These are phyloP conservation scores for Euphorbia peplus DNA, from an alignment of 345 rosid species.

Conservation along the genomic window DNA sequence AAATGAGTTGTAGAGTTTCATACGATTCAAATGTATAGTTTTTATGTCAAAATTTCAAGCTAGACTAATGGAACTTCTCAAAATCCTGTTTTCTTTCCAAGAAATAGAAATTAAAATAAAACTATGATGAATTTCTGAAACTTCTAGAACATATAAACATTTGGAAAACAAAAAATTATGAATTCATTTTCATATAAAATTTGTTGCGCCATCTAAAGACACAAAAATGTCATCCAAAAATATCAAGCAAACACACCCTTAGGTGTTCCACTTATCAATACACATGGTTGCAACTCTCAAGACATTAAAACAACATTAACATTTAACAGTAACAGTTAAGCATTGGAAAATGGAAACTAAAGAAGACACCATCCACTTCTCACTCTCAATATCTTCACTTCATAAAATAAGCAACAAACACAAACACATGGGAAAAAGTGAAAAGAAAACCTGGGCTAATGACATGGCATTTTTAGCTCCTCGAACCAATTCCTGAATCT, in stretches of 20 bases:
- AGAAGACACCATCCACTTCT: slow-evolving; percentile 14
- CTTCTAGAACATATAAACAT: background rate
- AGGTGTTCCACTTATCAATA: slow-evolving; percentile 9
- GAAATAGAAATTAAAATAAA: background rate
- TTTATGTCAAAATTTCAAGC: no score
- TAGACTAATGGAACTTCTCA: background rate
- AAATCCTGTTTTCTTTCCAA: background rate
- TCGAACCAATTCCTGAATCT: slow-evolving; percentile 76
- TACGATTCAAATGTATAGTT: background rate
- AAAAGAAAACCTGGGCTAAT: slow-evolving; percentile 76
- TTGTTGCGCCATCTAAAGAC: background rate
- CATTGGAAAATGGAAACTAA: slow-evolving; percentile 25
- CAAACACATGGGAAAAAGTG: slow-evolving; percentile 13
- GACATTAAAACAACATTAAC: background rate
- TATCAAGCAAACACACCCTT: slow-evolving; percentile 7
- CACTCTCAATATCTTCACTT: slow-evolving; percentile 8
- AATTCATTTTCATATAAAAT: background rate
- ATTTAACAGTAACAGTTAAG: background rate
- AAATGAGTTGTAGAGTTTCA: no score
- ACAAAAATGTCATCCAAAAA: slow-evolving; percentile 4
- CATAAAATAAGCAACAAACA: background rate
- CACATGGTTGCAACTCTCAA: slow-evolving; percentile 5
- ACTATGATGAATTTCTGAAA: background rate
- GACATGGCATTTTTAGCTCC: slow-evolving; percentile 66
- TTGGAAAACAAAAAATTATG: background rate